Evolutionary conservation across 805 yeast genomes (phyloP), one percentile per base, ranked within the genome.

Genomic region (Candida cerambycidarum): DNA sequence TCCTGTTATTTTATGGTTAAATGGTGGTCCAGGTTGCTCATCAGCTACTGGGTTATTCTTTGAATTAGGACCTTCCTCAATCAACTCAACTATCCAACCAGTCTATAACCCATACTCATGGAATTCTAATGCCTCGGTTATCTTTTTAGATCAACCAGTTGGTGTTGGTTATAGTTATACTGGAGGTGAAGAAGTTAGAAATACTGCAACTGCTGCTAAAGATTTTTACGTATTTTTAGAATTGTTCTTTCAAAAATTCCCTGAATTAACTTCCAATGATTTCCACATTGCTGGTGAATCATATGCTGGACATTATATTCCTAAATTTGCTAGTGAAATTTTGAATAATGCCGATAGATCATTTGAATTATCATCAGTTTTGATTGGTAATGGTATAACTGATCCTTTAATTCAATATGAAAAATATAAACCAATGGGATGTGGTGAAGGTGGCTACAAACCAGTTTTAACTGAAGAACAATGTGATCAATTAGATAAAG

Each of bases 1-100:
- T 63, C 97, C 97, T 1, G 75, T 89, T 16, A 76, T 92, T 42
- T 72, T 92, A 52, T 89, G 97, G 98, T 72, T 90, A 54, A 90
- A 90, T 59, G 97, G 97, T 51, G 97, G 97, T 4, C 97, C 97
- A 28, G 97, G 97, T 10, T 90, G 97, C 61, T 87, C 96, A 0
- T 87, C 96, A 1, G 67, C 89, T 59, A 87, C 95, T 25, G 97
- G 97, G 7, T 70, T 90, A 44, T 80, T 92, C 55, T 89, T 90
- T 57, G 98, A 92, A 63, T 75, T 89, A 57, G 98, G 98, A 18
- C 96, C 97, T 4, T 78, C 96, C 0, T 73, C 83, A 11, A 80
- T 92, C 45, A 81, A 78, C 47, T 63, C 77, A 32, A 78, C 83
- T 43, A 63, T 85, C 52, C 77, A 80, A 54, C 89, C 95, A n/a